These are phyloP conservation scores for Conticribra weissflogii DNA, from an alignment of 108 stramenopile species.

Conservation along the genomic window DNA sequence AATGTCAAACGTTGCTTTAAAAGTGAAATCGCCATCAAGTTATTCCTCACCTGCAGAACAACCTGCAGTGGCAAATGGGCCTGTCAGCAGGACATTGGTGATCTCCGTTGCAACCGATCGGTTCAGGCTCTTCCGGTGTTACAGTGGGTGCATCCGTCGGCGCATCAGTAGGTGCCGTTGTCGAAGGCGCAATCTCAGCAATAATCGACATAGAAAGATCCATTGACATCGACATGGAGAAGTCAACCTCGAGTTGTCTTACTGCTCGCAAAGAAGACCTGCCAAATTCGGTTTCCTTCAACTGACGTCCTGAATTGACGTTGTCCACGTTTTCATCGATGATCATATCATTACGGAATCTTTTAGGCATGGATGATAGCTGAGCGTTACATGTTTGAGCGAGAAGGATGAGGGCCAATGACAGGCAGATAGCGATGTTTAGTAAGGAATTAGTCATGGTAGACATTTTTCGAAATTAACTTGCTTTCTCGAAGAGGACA, in stretches of 20 bases:
- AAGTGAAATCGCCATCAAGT: no score
- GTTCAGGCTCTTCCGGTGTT: neutral
- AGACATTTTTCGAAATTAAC: neutral
- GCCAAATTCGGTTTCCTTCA: neutral
- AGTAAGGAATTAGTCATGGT: neutral
- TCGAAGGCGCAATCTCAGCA: no score
- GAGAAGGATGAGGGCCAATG: neutral
- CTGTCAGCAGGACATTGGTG: neutral
- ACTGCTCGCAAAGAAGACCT: neutral
- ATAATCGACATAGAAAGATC: neutral
- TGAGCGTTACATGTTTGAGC: neutral
- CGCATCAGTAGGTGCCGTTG: no score
- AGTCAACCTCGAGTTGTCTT: neutral
- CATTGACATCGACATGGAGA: neutral
- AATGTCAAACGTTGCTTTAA: no score
- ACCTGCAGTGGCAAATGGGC: neutral
- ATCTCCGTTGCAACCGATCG: neutral
- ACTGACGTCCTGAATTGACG: neutral
- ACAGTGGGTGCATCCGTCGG: neutral
- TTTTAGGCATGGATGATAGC: neutral
- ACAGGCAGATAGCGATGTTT: neutral
- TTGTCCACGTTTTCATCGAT: neutral
- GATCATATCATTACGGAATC: neutral
- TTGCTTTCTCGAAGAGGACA: neutral
- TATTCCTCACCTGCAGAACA: constrained; percentile 1